Conservation (phyloP, 1,139 yeast genomes). For the Hyphopichia pseudoburtonii region DNA sequence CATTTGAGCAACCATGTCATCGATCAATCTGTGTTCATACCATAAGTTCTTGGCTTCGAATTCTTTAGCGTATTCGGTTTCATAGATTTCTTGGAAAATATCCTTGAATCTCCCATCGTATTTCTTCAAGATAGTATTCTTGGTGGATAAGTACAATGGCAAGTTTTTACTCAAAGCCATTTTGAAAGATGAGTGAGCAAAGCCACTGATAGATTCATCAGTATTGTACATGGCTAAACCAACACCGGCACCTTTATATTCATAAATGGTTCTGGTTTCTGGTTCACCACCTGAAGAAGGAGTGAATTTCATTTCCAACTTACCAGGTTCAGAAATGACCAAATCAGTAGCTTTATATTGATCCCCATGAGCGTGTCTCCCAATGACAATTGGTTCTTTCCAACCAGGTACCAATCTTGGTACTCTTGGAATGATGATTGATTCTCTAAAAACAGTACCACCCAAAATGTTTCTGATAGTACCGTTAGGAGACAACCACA, state of each 20-base stretch:
- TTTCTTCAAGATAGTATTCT: slow-evolving; percentile 77
- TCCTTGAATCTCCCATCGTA: slow-evolving; percentile 84
- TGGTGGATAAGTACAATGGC: slow-evolving; percentile 71
- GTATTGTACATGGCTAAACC: slow-evolving; percentile 84
- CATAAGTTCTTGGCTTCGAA: slow-evolving; percentile 69
- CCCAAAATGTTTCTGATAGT: slow-evolving; percentile 79
- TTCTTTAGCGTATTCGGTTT: slow-evolving; percentile 50
- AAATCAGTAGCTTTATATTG: slow-evolving; percentile 82
- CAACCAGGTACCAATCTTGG: slow-evolving; percentile 78
- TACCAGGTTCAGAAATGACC: slow-evolving; percentile 67
- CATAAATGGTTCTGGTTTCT: slow-evolving; percentile 53
- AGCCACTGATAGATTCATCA: slow-evolving; percentile 73
- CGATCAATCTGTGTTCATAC: slow-evolving; percentile 82
- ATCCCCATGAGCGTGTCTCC: slow-evolving; percentile 86
- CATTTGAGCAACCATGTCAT: slow-evolving; percentile 91
- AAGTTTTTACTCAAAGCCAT: slow-evolving; percentile 66
- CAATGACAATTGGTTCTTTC: slow-evolving; percentile 81
- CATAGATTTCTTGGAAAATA: slow-evolving; percentile 68
- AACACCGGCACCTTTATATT: slow-evolving; percentile 67
- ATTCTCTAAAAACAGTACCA: slow-evolving; percentile 84
- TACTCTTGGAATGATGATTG: slow-evolving; percentile 72
- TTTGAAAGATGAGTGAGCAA: slow-evolving; percentile 77
- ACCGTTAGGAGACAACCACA: slow-evolving; percentile 89
- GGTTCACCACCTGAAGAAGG: slow-evolving; percentile 59
- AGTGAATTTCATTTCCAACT: slow-evolving; percentile 62